Percentiles rank a stretch among this genome's conserved stretches.
Conservation (phyloP, 106 monocot genomes). For the Cymbidium sinense region DNA sequence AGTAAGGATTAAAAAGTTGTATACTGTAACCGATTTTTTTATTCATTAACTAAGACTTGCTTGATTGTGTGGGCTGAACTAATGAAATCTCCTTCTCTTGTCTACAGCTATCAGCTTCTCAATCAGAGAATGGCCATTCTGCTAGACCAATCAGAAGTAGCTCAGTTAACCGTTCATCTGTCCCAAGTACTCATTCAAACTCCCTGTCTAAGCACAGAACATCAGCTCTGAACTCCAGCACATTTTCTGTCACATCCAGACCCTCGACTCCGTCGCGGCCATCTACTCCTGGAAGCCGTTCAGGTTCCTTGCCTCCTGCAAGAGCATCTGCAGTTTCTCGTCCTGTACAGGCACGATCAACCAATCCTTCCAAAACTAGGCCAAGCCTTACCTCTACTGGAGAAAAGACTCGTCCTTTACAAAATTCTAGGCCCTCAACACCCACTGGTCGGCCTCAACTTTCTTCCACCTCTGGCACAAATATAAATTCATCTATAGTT, state of each 20-base stretch:
- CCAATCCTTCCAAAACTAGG: slow-evolving; percentile 50
- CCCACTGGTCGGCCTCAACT: slow-evolving; percentile 12
- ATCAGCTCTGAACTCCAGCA: slow-evolving; percentile 56
- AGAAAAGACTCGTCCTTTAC: slow-evolving; percentile 20
- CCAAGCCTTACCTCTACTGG: slow-evolving; percentile 22
- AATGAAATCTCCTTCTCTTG: not conserved
- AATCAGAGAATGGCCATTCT: slow-evolving; percentile 33
- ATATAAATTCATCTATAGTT: slow-evolving; percentile 6
- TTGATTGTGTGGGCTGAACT: not conserved
- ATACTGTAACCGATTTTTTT: not conserved
- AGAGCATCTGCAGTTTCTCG: slow-evolving; percentile 22
- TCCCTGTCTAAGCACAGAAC: slow-evolving; percentile 30
- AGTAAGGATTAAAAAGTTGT: too few relatives aligned
- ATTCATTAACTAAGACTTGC: not conserved
- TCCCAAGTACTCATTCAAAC: slow-evolving; percentile 23
- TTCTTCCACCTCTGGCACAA: slow-evolving; percentile 12
- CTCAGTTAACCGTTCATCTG: slow-evolving; percentile 48
- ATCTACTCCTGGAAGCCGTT: slow-evolving; percentile 26
- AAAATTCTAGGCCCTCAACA: slow-evolving; percentile 18
- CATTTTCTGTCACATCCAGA: slow-evolving; percentile 54
- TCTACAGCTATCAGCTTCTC: slow-evolving; percentile 40
- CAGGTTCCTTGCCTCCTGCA: slow-evolving; percentile 13
- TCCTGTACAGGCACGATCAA: slow-evolving; percentile 31
- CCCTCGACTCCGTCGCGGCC: slow-evolving; percentile 65
- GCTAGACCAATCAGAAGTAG: slow-evolving; percentile 47